Evolutionary conservation across 192 early-diverging fungal genomes (phyloP).

Genomic region (Linnemannia hyalina): DNA sequence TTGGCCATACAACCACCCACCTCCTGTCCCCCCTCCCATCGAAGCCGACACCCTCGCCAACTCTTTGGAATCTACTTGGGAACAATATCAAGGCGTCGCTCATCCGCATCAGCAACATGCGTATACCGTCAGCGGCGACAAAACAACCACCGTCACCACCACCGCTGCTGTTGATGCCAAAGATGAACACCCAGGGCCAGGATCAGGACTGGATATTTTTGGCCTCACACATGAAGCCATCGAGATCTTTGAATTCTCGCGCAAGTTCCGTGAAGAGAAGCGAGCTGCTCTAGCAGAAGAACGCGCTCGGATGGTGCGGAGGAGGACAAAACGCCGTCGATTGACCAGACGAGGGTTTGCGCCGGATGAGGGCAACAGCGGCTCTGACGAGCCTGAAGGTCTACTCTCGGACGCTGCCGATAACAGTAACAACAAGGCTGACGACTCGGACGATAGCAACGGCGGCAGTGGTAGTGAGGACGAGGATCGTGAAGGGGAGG

Average conservation of each 20-base stretch:
- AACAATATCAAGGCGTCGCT: not conserved
- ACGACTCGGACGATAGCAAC: too few relatives aligned
- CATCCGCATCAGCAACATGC: too few relatives aligned
- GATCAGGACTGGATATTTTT: not conserved
- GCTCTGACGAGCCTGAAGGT: not conserved
- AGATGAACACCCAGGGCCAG: not conserved
- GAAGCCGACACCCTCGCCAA: not conserved
- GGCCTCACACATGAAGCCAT: constrained; percentile 29
- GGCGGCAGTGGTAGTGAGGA: not conserved
- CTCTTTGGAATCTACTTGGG: not conserved
- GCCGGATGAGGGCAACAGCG: constrained; percentile 40
- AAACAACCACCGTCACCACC: not conserved
- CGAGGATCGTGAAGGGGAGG: not conserved
- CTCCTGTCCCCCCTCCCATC: not conserved
- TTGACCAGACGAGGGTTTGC: constrained; percentile 47
- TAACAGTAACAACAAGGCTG: too few relatives aligned
- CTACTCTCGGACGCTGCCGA: too few relatives aligned
- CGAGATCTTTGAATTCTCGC: constrained; percentile 51
- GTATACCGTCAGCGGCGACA: not conserved
- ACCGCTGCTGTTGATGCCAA: not conserved
- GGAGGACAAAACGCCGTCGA: constrained; percentile 23
- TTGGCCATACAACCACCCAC: not conserved
- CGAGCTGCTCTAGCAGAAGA: constrained; percentile 15
- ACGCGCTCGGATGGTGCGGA: constrained; percentile 11
- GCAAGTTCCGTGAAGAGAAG: constrained; percentile 38